phyloP scores from a whole-genome alignment of 768 basidiomycete genomes.

The Tephrocybe rancida region DNA sequence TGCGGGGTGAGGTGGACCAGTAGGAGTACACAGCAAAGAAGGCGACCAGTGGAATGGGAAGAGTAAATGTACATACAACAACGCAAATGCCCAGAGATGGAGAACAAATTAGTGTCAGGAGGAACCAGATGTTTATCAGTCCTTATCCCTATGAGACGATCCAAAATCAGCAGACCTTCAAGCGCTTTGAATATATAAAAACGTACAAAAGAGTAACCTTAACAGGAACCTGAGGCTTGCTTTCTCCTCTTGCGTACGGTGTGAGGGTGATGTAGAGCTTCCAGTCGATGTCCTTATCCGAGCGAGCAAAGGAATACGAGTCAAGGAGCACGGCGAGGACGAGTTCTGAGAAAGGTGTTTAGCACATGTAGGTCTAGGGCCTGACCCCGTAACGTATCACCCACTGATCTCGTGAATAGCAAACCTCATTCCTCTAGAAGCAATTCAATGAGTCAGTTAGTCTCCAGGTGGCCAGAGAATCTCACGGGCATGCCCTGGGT shows the following conservation, averaged over 20 bases:
- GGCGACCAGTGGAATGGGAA: too few relatives aligned
- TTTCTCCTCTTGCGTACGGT: conserved; percentile 21
- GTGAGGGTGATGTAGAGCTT: conserved; percentile 24
- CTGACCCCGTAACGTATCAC: too few relatives aligned
- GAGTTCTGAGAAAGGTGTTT: conserved; percentile 18
- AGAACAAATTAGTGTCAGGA: too few relatives aligned
- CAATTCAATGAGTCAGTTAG: neutral
- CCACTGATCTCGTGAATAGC: conserved; percentile 39
- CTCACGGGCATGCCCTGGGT: conserved; percentile 47
- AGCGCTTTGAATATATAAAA: too few relatives aligned
- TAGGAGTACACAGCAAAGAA: too few relatives aligned
- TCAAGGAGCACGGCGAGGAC: conserved; percentile 25
- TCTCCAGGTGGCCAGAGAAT: conserved; percentile 14
- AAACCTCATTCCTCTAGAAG: conserved; percentile 36
- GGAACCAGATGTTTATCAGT: too few relatives aligned
- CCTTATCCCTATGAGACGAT: too few relatives aligned
- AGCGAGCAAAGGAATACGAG: conserved; percentile 21
- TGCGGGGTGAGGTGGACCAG: too few relatives aligned
- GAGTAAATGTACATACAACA: too few relatives aligned
- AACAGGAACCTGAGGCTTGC: conserved; percentile 19
- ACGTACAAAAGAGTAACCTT: conserved; percentile 11
- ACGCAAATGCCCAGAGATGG: too few relatives aligned
- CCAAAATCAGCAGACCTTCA: too few relatives aligned
- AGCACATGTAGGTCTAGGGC: neutral
- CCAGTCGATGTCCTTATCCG: conserved; percentile 25